Base-by-base conservation (phyloP, 2,329 filamentous ascomycete species). In the Colletotrichum acutatum region DNA sequence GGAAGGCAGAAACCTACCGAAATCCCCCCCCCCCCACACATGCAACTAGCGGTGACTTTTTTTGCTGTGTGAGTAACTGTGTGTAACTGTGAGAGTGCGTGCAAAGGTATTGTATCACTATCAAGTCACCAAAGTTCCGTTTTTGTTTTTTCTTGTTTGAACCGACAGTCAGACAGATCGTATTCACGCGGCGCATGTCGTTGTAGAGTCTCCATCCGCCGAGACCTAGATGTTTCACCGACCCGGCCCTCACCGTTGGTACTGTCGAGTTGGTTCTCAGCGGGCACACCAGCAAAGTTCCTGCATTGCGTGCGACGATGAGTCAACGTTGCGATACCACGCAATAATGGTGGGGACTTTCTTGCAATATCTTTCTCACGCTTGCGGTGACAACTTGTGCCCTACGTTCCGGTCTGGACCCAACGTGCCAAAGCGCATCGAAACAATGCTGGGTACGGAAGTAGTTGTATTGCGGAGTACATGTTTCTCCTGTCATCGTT, bases 141-240 rank as follows among this genome's bases (percentile, higher is more conserved):
- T 8, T n/a, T 49, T 49, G 19, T 49, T 46, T 49, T n/a, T 19
- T n/a, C 16, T 49, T n/a, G 42, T 49, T 8, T 49, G n/a, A 49
- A n/a, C 19, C 19, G 42, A 49, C 16, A 19, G 5, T 19, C 42
- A n/a, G 16, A 6, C 42, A n/a, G 16, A 19, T 49, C 42, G 16
- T 49, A n/a, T 49, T 34, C 2, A n/a, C 19, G 42, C 19, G 6
- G 16, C 12, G 37, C 37, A 42, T 42, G 32, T 42, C 37, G 42
- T n/a, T 49, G 42, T 49, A 12, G 32, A 16, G n/a, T 58, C 26
- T 16, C 63, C n/a, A 16, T 28, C 37, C 37, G 37, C 69, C 69
- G 69, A 64, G 53, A 72, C 52, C 24, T 42, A 16, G 16, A 22
- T 68, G 69, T 72, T 68, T 72, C 69, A 68, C 28, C 61, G 58